phyloP scores from a whole-genome alignment of 2,329 filamentous ascomycete species.

The Phaeophleospora eucalypticola region DNA sequence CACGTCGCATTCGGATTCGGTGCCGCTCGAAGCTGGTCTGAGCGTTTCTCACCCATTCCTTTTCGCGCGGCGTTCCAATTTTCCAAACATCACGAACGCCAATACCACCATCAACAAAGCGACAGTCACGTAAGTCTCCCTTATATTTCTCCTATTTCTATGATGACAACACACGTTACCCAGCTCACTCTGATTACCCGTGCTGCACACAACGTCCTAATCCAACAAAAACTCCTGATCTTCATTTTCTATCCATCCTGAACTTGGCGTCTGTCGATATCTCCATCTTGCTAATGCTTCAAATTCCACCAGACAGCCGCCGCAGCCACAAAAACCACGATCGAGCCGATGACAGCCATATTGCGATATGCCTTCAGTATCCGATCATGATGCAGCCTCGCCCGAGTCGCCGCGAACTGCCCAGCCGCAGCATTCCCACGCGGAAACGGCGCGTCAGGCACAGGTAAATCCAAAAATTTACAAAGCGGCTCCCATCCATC shows the following conservation, averaged over 20 bases:
- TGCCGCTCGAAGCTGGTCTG: too few relatives aligned
- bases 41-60: too few relatives aligned
- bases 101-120: too few relatives aligned
- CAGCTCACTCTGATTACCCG: neutral
- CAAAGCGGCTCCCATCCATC: slow-evolving; percentile 11
- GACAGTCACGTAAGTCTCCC: too few relatives aligned
- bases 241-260: neutral
- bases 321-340: neutral
- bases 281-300: neutral
- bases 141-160: too few relatives aligned
- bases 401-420: neutral
- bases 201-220: neutral
- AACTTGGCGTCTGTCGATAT: too few relatives aligned
- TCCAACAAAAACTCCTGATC: neutral
- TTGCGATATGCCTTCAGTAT: neutral
- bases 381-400: neutral
- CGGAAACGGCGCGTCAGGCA: slow-evolving; percentile 6
- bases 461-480: slow-evolving; percentile 6
- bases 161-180: neutral
- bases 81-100: too few relatives aligned
- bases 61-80: too few relatives aligned
- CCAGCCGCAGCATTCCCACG: slow-evolving; percentile 3
- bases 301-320: neutral
- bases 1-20: too few relatives aligned
- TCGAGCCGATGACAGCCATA: neutral